Evolutionary conservation across 2,329 filamentous ascomycete species (phyloP), one percentile per base, ranked within the genome.

Genomic region (Zarea fungicola): DNA sequence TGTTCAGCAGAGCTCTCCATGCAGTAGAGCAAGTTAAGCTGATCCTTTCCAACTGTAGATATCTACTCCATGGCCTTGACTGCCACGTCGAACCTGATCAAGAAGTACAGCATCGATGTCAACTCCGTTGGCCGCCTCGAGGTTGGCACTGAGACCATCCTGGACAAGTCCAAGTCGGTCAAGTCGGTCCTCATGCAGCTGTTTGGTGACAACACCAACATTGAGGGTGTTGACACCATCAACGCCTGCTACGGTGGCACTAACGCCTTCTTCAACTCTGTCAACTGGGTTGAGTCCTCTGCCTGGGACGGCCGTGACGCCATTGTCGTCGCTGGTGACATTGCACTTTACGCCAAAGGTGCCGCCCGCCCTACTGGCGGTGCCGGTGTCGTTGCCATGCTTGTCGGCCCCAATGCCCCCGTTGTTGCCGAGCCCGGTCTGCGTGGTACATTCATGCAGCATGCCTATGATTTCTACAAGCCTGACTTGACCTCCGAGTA

Each of bases 391-490:
- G 85, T 92, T 52, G 87, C 87, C 62, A 78, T 92, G 76, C 74
- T 92, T 58, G 78, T 92, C 59, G 87, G 87, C 49, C 87, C 87
- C 51, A 74, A 91, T 63, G 87, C 87, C 45, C 87, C 87, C 49
- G 73, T 92, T 55, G 85, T 84, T 53, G 74, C 86, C 56, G 87
- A 92, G 72, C 81, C 87, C 44, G 88, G 88, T 64, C 80, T 90
- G 64, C 84, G 87, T 62, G 87, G 85, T 64, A 84, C 77, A 60
- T 89, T 88, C 75, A 85, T 91, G 83, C 77, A 84, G 68, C 87
- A 92, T 72, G 84, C 84, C 60, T 93, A 92, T 70, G 87, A 92
- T 69, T 92, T 92, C 69, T 92, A 89, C 82, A 92, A 92, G 83
- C 87, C 87, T 62, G 87, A 92, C 69, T 75, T 92, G 57, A 87